Evolutionary conservation across 495 filamentous ascomycete genomes (phyloP), one percentile per base, ranked within the genome.

Genomic region (Halenospora varia): DNA sequence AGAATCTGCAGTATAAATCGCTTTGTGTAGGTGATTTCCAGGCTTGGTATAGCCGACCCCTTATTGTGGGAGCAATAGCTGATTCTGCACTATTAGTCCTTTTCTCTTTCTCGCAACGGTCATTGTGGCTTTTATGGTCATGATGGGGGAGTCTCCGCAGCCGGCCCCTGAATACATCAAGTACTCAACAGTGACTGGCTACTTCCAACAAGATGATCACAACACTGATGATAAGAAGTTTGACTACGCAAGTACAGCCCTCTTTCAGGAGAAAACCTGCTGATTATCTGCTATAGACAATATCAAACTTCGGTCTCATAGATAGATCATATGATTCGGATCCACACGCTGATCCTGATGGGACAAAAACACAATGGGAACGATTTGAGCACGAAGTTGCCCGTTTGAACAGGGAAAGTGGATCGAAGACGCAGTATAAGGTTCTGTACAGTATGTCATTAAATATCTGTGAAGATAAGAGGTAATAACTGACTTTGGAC

Each of bases 201-300:
- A 84, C 66, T 91, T 91, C 65, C 68, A 80, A 15, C 88, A 92
- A 68, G 87, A 90, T 69, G 77, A 88, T 48, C 71, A 72, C 0
- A 67, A 74, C 9, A 91, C 88, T 1, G 75, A 88, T 64, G 62
- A 82, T 1, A 70, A 71, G 11, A 81, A 75, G 0, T 91, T 90
- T 68, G 83, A 88, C 67, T 91, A 84, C 66, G 84, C 87, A 70
- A 49, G 74, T 46, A 41, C 22, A 41, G 23, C 25, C 39, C 17
- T n/a, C 17, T 29, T 20, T 53, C 19, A 18, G 25, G 20, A 9
- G 47, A 42, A 23, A 23, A 45, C 23, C 39, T 18, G 25, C 25
- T 48, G 40, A 57, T 41, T 48, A n/a, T 62, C 1, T 42, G 9
- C 9, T 23, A 6, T 25, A 86, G 83, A 81, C 80, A 20, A 66